These are phyloP conservation scores for Vitrella brassicaformis DNA, from an alignment of 73 alveolate genomes.

Conservation along the genomic window DNA sequence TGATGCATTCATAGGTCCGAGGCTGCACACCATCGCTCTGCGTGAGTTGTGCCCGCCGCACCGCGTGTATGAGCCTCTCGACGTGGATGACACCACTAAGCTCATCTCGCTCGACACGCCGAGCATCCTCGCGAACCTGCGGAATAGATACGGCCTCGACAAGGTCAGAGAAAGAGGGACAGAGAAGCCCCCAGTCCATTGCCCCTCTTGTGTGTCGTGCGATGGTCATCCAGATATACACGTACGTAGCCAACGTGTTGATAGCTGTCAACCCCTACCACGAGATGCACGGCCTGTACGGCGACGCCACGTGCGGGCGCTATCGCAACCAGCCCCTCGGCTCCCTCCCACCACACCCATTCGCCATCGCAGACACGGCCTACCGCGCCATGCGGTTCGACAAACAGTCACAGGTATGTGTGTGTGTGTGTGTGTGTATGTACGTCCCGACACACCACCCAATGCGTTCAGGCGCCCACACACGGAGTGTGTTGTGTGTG, in stretches of 20 bases:
- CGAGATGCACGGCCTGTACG: constrained; percentile 9
- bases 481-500: too few relatives aligned
- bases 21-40: too few relatives aligned
- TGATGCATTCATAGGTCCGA: too few relatives aligned
- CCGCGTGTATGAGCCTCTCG: too few relatives aligned
- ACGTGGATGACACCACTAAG: not conserved
- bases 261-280: constrained; percentile 31
- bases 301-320: constrained; percentile 1
- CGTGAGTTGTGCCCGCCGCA: too few relatives aligned
- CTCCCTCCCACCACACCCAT: constrained; percentile 74
- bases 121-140: not conserved
- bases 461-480: too few relatives aligned
- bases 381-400: constrained; percentile 57
- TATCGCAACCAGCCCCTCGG: constrained; percentile 27
- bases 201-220: too few relatives aligned
- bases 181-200: too few relatives aligned
- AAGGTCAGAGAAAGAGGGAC: too few relatives aligned
- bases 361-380: constrained; percentile 77
- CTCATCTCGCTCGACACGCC: not conserved
- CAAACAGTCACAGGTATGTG: too few relatives aligned
- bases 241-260: not conserved
- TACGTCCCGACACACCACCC: too few relatives aligned
- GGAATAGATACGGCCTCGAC: not conserved
- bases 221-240: not conserved
- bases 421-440: too few relatives aligned